These are phyloP conservation scores for Nannizziopsis barbatae DNA, from an alignment of 2,329 filamentous ascomycete species.

Conservation along the genomic window DNA sequence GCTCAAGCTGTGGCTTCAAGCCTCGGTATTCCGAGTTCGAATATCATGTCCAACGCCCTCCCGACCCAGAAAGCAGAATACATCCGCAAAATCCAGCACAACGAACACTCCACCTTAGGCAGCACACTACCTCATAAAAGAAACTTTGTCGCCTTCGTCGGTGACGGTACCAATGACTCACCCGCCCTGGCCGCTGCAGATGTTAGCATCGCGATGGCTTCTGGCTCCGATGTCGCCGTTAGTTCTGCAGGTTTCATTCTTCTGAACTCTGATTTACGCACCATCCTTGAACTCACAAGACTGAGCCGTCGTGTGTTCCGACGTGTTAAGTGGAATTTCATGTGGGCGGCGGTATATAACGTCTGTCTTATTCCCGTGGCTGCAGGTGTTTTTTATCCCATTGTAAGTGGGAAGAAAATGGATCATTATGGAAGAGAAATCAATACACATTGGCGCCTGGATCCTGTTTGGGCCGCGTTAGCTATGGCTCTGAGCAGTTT, in stretches of 20 bases:
- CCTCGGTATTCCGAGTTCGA: constrained; percentile 59
- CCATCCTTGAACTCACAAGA: constrained; percentile 61
- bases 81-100: constrained; percentile 44
- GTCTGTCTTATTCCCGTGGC: constrained; percentile 65
- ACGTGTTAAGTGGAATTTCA: constrained; percentile 74
- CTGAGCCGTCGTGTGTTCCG: constrained; percentile 62
- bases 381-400: constrained; percentile 63
- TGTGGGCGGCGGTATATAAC: constrained; percentile 77
- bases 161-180: constrained; percentile 78
- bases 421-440: constrained; percentile 25
- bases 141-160: constrained; percentile 66
- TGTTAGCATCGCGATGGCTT: constrained; percentile 70
- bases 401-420: constrained; percentile 33
- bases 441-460: constrained; percentile 35
- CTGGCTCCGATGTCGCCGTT: constrained; percentile 71
- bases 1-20: constrained; percentile 64
- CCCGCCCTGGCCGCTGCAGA: constrained; percentile 70
- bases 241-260: constrained; percentile 73
- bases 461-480: constrained; percentile 64
- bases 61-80: constrained; percentile 60
- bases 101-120: constrained; percentile 25
- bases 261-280: constrained; percentile 56
- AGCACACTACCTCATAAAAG: constrained; percentile 10
- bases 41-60: constrained; percentile 78
- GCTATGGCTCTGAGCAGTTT: constrained; percentile 91